Evolutionary conservation across 495 filamentous ascomycete genomes (phyloP), one percentile per base, ranked within the genome.

Genomic region (Aspergillus biplanus): DNA sequence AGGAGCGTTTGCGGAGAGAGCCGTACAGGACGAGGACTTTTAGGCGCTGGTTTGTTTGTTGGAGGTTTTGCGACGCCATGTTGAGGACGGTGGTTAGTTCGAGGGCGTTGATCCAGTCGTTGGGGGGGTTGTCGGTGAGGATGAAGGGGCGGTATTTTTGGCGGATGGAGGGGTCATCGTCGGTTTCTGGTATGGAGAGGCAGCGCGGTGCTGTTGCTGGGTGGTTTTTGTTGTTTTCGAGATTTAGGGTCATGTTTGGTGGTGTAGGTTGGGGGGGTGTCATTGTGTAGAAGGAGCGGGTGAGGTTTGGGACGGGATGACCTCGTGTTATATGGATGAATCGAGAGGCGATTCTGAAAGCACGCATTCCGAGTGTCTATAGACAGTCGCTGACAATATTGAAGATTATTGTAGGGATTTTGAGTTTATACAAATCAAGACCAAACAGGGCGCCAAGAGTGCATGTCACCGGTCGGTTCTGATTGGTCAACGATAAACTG

Each of bases 21-120:
- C 88, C 88, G 65, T 85, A 89, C 1, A 90, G 74, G 0, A 90
- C 85, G 8, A 90, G 72, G 5, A 91, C 80, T 59, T 83, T 87
- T 11, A 90, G 62, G 16, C 87, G 72, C 11, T 82, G 66, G 33
- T 75, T 73, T 16, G 75, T 73, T n/a, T 62, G 62, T 9, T 59
- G 48, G 0, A 87, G 62, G 52, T 86, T 69, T 8, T 75, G 63
- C 46, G 80, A 75, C 0, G 82, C 83, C 71, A 90, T 80, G 56
- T 82, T 72, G 13, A 82, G 62, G 5, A 71, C 84, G 4, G 83
- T 84, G n/a, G 72, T 73, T 7, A 91, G 70, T 64, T 90, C 88
- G 3, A 90, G 73, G 54, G 71, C 63, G 6, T 73, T 71, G 46
- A 89, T 70, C 86, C 85, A 89, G 73, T 88, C 86, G 37, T 73